These are phyloP conservation scores for Alternaria infectoria DNA, from an alignment of 2,329 filamentous ascomycete species.

Conservation along the genomic window DNA sequence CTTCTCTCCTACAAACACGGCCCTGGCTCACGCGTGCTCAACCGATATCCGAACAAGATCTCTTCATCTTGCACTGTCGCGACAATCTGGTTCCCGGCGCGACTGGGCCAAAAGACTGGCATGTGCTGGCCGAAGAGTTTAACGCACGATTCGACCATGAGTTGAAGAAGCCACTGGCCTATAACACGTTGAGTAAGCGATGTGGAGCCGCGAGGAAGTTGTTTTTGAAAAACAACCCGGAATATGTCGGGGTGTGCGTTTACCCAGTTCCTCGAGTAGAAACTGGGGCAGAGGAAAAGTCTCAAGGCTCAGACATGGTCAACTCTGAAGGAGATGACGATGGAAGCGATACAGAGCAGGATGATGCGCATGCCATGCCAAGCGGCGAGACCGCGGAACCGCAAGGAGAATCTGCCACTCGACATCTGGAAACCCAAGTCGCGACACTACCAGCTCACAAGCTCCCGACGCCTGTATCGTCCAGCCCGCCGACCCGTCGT, in stretches of 20 bases:
- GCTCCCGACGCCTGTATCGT: neutral
- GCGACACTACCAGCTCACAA: neutral
- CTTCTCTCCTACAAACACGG: neutral
- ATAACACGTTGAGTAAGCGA: conserved; percentile 5
- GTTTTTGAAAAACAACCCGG: conserved; percentile 1
- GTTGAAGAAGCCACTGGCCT: neutral
- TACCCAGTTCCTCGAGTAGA: neutral
- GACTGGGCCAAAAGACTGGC: conserved; percentile 1
- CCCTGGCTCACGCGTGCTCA: neutral
- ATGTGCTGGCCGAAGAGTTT: conserved; percentile 1
- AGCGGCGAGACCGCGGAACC: neutral
- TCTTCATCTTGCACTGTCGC: conserved; percentile 1
- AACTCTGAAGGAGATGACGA: neutral
- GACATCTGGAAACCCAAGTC: neutral
- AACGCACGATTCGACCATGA: neutral
- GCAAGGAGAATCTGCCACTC: neutral
- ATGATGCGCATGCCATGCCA: neutral
- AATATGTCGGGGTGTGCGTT: neutral
- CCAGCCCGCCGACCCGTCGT: neutral
- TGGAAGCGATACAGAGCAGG: neutral
- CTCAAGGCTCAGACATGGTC: neutral
- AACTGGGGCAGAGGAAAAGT: neutral
- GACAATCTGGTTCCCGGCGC: conserved; percentile 6
- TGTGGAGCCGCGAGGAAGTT: neutral
- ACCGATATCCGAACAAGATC: neutral